These are phyloP conservation scores for Metschnikowia kofuensis DNA, from an alignment of 805 yeast genomes.

Conservation along the genomic window DNA sequence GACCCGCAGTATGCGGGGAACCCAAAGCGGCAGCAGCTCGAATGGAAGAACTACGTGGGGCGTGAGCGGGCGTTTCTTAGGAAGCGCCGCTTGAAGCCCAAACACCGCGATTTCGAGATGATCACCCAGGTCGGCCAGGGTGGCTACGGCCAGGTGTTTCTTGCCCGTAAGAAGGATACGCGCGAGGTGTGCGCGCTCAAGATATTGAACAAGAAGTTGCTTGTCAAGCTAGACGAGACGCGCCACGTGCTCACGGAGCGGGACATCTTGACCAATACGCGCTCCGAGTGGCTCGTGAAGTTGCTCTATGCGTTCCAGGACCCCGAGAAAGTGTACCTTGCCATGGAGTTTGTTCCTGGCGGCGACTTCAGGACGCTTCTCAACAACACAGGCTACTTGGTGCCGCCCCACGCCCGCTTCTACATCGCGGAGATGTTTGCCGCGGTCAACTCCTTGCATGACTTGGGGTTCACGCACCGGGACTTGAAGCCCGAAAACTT, in stretches of 20 bases:
- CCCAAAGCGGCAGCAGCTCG: slow-evolving; percentile 37
- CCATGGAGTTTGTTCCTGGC: slow-evolving; percentile 99
- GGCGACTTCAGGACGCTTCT: slow-evolving; percentile 95
- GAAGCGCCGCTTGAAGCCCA: slow-evolving; percentile 86
- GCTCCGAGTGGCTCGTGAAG: slow-evolving; percentile 95
- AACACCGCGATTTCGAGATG: slow-evolving; percentile 92
- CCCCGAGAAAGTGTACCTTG: slow-evolving; percentile 80
- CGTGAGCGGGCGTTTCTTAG: slow-evolving; percentile 83
- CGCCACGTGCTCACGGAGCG: slow-evolving; percentile 95
- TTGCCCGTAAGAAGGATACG: slow-evolving; percentile 92
- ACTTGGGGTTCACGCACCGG: slow-evolving; percentile 93
- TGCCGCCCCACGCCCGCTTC: slow-evolving; percentile 94
- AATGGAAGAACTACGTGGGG: slow-evolving; percentile 76
- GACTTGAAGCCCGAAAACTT: slow-evolving; percentile 96
- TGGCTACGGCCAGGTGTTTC: slow-evolving; percentile 98
- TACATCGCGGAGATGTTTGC: slow-evolving; percentile 96
- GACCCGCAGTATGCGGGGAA: slow-evolving; percentile 42
- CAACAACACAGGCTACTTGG: slow-evolving; percentile 87
- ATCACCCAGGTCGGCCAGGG: slow-evolving; percentile 99
- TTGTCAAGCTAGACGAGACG: slow-evolving; percentile 89
- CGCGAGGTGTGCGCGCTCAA: slow-evolving; percentile 94
- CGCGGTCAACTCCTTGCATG: slow-evolving; percentile 89
- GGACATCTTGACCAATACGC: slow-evolving; percentile 92
- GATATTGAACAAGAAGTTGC: slow-evolving; percentile 79
- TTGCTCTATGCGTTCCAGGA: slow-evolving; percentile 94